These are phyloP conservation scores for Barnettozyma californica DNA, from an alignment of 805 yeast species.

Conservation along the genomic window DNA sequence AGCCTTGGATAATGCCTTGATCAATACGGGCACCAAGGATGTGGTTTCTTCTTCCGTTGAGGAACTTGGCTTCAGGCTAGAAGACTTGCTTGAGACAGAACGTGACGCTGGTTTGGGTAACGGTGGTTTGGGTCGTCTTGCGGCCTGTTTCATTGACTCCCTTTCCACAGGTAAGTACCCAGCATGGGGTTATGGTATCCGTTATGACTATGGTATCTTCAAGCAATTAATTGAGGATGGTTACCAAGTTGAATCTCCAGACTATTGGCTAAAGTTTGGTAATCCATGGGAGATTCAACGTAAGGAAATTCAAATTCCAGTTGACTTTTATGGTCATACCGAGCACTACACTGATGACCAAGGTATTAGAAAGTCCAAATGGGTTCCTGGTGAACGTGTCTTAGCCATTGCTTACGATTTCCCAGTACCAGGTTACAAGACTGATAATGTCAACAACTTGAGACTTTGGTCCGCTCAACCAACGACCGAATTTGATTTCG, in stretches of 20 bases:
- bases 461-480: slow-evolving; percentile 90
- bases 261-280: slow-evolving; percentile 83
- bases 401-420: slow-evolving; percentile 86
- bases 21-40: slow-evolving; percentile 67
- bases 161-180: slow-evolving; percentile 80
- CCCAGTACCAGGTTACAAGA: slow-evolving; percentile 88
- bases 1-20: slow-evolving; percentile 89
- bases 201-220: slow-evolving; percentile 91
- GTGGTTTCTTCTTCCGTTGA: slow-evolving; percentile 49
- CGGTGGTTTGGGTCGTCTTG: slow-evolving; percentile 92
- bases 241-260: slow-evolving; percentile 91
- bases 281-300: slow-evolving; percentile 95
- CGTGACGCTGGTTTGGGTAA: slow-evolving; percentile 95
- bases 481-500: slow-evolving; percentile 85
- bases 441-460: slow-evolving; percentile 79
- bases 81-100: slow-evolving; percentile 79
- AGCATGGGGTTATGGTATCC: slow-evolving; percentile 95
- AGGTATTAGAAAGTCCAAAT: slow-evolving; percentile 56
- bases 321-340: slow-evolving; percentile 78
- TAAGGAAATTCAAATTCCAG: slow-evolving; percentile 80
- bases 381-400: slow-evolving; percentile 89
- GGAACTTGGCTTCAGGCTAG: slow-evolving; percentile 82
- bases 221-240: slow-evolving; percentile 87
- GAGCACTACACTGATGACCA: slow-evolving; percentile 39
- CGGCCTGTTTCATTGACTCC: slow-evolving; percentile 91